phyloP scores from a whole-genome alignment of 2,329 filamentous ascomycete species.

The Dactylellina drechsleri region DNA sequence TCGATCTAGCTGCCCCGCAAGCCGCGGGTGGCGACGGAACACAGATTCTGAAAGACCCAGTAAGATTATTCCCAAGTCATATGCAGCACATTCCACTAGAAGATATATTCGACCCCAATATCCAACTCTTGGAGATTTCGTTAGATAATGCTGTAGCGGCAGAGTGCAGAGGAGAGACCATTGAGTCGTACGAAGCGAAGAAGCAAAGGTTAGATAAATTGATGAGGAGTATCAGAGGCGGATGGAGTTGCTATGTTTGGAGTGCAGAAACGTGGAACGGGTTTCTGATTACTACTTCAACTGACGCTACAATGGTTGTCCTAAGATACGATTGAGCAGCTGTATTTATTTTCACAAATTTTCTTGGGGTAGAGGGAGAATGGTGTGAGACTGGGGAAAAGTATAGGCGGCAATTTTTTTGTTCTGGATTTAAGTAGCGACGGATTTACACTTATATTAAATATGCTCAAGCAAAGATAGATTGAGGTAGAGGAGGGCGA shows the following conservation, averaged over 20 bases:
- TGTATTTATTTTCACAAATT: too few relatives aligned
- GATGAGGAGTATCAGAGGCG: conserved; percentile 47
- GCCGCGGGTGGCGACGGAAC: neutral
- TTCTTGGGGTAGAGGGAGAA: too few relatives aligned
- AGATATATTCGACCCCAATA: conserved; percentile 40
- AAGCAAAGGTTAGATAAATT: conserved; percentile 37
- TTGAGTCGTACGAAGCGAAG: conserved; percentile 13
- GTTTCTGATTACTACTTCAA: conserved; percentile 43
- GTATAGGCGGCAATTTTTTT: too few relatives aligned
- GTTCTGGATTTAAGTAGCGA: too few relatives aligned
- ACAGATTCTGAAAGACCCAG: conserved; percentile 23
- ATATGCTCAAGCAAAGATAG: too few relatives aligned
- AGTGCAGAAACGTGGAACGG: conserved; percentile 53
- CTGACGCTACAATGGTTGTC: conserved; percentile 50
- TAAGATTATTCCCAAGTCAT: conserved; percentile 42
- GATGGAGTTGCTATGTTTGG: conserved; percentile 54
- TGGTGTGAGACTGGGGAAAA: too few relatives aligned
- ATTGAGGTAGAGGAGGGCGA: too few relatives aligned
- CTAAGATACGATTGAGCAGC: conserved; percentile 37
- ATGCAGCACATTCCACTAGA: conserved; percentile 50
- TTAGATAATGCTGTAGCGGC: conserved; percentile 9
- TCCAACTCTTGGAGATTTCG: conserved; percentile 41
- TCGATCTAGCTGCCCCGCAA: conserved; percentile 1
- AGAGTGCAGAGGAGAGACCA: neutral
- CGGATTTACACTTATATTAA: too few relatives aligned